Percentiles rank a stretch among this genome's conserved stretches.
Conservation (phyloP, 1,139 yeast genomes). For the Saccharomyces pastorianus region DNA sequence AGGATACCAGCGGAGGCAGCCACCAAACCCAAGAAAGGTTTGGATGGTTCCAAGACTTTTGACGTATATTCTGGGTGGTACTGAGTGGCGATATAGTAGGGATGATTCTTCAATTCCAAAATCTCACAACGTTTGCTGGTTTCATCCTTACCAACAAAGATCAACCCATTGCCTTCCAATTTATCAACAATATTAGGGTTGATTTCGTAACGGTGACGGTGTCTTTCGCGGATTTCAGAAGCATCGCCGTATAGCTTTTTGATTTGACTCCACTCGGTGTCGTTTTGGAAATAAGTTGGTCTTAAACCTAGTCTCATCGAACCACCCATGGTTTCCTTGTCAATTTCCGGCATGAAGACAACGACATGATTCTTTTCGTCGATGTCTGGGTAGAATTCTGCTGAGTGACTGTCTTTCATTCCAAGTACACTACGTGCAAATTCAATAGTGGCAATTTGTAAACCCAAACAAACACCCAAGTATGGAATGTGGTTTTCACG, state of each 20-base stretch:
- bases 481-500: constrained; percentile 90
- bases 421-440: constrained; percentile 79
- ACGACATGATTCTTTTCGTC: constrained; percentile 68
- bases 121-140: constrained; percentile 88
- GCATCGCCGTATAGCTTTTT: constrained; percentile 74
- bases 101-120: constrained; percentile 70
- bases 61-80: constrained; percentile 97
- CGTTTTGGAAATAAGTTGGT: constrained; percentile 71
- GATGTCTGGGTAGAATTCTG: constrained; percentile 62
- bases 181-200: constrained; percentile 70
- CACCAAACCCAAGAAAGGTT: constrained; percentile 91
- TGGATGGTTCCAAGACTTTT: constrained; percentile 91
- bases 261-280: constrained; percentile 62
- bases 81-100: constrained; percentile 91
- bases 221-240: constrained; percentile 77
- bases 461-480: constrained; percentile 94
- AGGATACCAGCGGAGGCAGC: constrained; percentile 48
- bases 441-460: constrained; percentile 95
- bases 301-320: constrained; percentile 97
- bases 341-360: constrained; percentile 97
- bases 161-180: constrained; percentile 71
- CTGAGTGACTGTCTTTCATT: constrained; percentile 61
- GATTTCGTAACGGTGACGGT: constrained; percentile 96
- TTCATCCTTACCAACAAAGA: constrained; percentile 91
- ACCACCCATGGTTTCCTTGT: constrained; percentile 93